Percentiles rank a stretch among this genome's conserved stretches.
phyloP scores from a whole-genome alignment of 345 rosid species.

The Populus alba region DNA sequence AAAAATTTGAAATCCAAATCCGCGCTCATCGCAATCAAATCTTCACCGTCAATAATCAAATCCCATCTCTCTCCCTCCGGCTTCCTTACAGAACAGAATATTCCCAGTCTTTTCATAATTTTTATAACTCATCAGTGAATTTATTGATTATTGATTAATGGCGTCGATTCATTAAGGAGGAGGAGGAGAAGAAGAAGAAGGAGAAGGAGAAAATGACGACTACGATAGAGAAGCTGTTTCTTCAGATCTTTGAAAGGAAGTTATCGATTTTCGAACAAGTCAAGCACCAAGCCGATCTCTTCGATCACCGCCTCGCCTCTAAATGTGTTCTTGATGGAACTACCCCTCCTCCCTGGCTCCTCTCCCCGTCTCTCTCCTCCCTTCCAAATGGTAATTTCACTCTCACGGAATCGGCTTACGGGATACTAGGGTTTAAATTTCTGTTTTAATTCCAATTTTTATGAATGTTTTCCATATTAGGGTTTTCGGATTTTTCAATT shows the following conservation, averaged over 20 bases:
- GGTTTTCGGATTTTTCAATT: too few species aligned
- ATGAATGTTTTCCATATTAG: background rate
- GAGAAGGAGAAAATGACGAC: background rate
- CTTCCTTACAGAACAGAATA: background rate
- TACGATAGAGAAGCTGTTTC: conserved; percentile 55
- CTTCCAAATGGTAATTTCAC: conserved; percentile 34
- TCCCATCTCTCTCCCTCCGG: background rate
- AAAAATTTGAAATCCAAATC: conserved; percentile 15
- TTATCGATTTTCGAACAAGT: conserved; percentile 52
- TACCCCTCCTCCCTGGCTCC: conserved; percentile 74
- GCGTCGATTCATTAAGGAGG: background rate
- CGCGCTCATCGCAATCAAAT: conserved; percentile 2
- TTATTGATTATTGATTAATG: background rate
- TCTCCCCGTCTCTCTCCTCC: conserved; percentile 29
- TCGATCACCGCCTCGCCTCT: conserved; percentile 70
- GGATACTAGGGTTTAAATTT: background rate
- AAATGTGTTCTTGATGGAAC: conserved; percentile 63
- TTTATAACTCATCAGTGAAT: background rate
- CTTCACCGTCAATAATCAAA: conserved; percentile 4
- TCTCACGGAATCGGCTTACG: background rate
- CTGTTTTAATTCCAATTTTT: background rate
- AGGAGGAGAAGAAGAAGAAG: background rate
- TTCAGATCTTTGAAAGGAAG: conserved; percentile 71
- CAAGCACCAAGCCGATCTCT: conserved; percentile 55
- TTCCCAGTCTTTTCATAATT: background rate